Evolutionary conservation across 2,329 filamentous ascomycete species (phyloP), one percentile per base, ranked within the genome.

Genomic region (Proliferodiscus dingleyae): DNA sequence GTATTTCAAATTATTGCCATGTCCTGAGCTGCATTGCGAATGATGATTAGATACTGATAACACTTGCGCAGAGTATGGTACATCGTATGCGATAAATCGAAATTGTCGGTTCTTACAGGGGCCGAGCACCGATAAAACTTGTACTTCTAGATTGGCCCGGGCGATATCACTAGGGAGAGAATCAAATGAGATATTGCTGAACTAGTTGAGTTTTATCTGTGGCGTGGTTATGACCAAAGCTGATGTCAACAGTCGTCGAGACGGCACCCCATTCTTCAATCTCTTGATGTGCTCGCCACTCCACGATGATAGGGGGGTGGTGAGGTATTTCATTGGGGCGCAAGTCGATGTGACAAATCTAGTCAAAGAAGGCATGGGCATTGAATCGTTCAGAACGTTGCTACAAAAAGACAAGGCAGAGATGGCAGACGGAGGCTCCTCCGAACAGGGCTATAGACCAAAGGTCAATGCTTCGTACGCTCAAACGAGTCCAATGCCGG

Each of bases 61-160:
- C n/a, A n/a, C n/a, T n/a, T 26, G 6, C 11, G 24, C 11, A 26
- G 24, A 26, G 11, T 26, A 26, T 26, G 24, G 24, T 11, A 26
- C 24, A 26, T 6, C 6, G 6, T 26, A 26, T 11, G 24, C 24
- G 11, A 26, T 26, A 6, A 26, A 26, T 26, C 24, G 24, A 26
- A 26, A 26, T 52, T 89, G 85, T 55, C 78, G 85, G 3, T 89
- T 89, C 57, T 73, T 89, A 1, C 85, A 89, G 62, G 85, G 86
- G 0, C 84, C 85, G 0, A 76, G 74, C 54, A 87, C 85, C 2
- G 83, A 83, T 50, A 71, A 71, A 0, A 71, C 75, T 49, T 82
- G 78, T 34, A 71, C 83, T 0, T 64, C 71, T 42, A 71, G 86
- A 37, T 67, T 90, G 6, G 71, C 74, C 24, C 75, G 81, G 34